phyloP scores from a whole-genome alignment of 805 yeast genomes.

The Monosporozyma siamensis region DNA sequence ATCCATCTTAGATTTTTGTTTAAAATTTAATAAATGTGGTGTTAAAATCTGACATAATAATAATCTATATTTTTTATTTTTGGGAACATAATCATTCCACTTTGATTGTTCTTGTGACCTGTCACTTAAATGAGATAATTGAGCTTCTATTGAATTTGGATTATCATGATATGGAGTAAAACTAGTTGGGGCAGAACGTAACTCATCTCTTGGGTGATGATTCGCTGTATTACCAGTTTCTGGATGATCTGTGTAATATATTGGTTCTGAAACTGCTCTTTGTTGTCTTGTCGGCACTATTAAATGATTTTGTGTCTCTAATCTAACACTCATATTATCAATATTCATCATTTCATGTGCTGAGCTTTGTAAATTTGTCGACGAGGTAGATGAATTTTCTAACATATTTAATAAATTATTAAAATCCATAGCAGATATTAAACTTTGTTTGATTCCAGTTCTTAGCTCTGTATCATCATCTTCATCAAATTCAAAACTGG shows the following conservation, averaged over 20 bases:
- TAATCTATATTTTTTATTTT: constrained; percentile 5
- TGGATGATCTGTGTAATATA: background rate
- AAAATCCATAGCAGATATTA: constrained; percentile 27
- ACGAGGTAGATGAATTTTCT: constrained; percentile 13
- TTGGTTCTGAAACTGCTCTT: constrained; percentile 4
- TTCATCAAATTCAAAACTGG: background rate
- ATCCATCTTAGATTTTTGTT: constrained; percentile 19
- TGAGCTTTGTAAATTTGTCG: background rate
- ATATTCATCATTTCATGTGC: background rate
- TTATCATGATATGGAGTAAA: constrained; percentile 22
- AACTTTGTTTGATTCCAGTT: constrained; percentile 20
- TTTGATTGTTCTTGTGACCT: background rate
- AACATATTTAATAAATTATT: constrained; percentile 19
- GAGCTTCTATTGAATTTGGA: constrained; percentile 5
- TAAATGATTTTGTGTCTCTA: background rate
- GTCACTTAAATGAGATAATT: background rate
- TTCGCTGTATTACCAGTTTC: background rate
- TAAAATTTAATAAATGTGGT: constrained; percentile 29
- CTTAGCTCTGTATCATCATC: constrained; percentile 5
- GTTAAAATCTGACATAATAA: constrained; percentile 14
- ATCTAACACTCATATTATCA: background rate
- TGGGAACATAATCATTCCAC: background rate
- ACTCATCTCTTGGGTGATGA: background rate
- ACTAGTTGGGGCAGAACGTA: constrained; percentile 18
- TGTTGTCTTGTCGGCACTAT: background rate